A percentile compares a stretch with the other conserved stretches of the same genome.
These are phyloP conservation scores for Kurtzmaniella natalensis DNA, from an alignment of 1,139 yeast genomes.

Conservation along the genomic window DNA sequence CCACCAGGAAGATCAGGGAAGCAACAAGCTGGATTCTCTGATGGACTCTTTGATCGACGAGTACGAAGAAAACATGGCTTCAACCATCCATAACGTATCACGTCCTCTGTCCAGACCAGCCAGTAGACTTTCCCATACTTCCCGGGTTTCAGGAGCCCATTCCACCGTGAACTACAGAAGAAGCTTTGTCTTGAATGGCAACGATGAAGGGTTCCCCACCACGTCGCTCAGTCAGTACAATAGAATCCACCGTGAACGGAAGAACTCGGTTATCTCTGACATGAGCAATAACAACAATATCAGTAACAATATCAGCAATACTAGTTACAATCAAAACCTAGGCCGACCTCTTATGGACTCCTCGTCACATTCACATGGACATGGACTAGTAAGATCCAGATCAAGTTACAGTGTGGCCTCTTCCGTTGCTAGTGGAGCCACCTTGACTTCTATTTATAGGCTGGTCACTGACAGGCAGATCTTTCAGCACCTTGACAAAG, in stretches of 20 bases:
- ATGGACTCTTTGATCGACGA: slow-evolving; percentile 52
- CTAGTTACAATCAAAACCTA: too few relatives aligned
- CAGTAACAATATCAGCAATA: too few relatives aligned
- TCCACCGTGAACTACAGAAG: slow-evolving; percentile 9
- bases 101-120: slow-evolving; percentile 24
- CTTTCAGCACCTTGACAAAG: slow-evolving; percentile 16
- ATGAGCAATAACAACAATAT: slow-evolving; percentile 18
- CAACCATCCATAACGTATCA: slow-evolving; percentile 23
- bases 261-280: not conserved
- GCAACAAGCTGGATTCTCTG: slow-evolving; percentile 33
- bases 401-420: slow-evolving; percentile 25
- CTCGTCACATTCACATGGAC: slow-evolving; percentile 36
- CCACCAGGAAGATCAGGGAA: not conserved
- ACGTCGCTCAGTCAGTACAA: slow-evolving; percentile 37
- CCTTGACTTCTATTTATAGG: slow-evolving; percentile 23
- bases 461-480: slow-evolving; percentile 35
- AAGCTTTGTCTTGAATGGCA: slow-evolving; percentile 4
- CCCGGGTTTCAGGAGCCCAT: slow-evolving; percentile 3
- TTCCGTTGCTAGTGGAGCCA: slow-evolving; percentile 3
- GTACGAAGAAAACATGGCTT: slow-evolving; percentile 40
- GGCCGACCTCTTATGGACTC: too few relatives aligned
- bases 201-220: slow-evolving; percentile 26
- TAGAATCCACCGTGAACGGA: slow-evolving; percentile 16
- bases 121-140: slow-evolving; percentile 11
- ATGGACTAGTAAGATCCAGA: slow-evolving; percentile 15